Base-by-base conservation (phyloP, 2,329 filamentous ascomycete genomes). In the Pseudofabraea citricarpa region DNA sequence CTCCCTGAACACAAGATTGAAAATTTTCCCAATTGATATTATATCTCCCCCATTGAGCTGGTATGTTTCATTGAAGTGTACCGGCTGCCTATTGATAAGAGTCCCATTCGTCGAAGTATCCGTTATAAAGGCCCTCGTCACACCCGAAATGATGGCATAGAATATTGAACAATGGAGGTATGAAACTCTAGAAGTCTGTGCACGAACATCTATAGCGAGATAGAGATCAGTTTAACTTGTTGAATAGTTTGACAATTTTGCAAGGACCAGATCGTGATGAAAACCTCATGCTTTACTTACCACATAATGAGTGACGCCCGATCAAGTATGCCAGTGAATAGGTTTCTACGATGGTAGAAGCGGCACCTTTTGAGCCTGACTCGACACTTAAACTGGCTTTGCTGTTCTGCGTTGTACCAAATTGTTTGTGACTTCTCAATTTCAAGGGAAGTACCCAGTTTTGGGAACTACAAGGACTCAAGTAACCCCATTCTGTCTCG, bases 61-160 rank as follows among this genome's bases (percentile, higher is more conserved):
- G 45, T 91, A 81, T 43, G 89, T 79, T 64, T 95, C 89, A 64
- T 98, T 98, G 40, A 91, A 84, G 19, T 93, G 93, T 19, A 98
- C 80, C 22, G 95, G 76, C 13, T 83, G 84, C 56, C 96, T 89
- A 59, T 97, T 97, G 56, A 98, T 85, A 61, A 90, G 97, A 0
- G 94, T 98, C 40, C 93, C 93, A 61, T 98, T 98, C 60, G 83
- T 93, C 6, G 93, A 98, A 16, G 97, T 69, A 63, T 98, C 93
- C 63, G 97, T 90, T 5, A 98, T 66, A 10, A 97, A 77, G 7
- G 89, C 91, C 32, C 80, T 74, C 52, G 72, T 76, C 63, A 77
- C 72, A 13, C 68, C 65, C 8, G 70, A 73, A 52, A 77, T 77
- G 49, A 78, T 78, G 58, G 80, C 75, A 16, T 68, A 73, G 57